Percentiles rank a stretch among this genome's conserved stretches.
phyloP scores from a whole-genome alignment of 1,284 basidiomycete species.

The Leccinum angustisporum region DNA sequence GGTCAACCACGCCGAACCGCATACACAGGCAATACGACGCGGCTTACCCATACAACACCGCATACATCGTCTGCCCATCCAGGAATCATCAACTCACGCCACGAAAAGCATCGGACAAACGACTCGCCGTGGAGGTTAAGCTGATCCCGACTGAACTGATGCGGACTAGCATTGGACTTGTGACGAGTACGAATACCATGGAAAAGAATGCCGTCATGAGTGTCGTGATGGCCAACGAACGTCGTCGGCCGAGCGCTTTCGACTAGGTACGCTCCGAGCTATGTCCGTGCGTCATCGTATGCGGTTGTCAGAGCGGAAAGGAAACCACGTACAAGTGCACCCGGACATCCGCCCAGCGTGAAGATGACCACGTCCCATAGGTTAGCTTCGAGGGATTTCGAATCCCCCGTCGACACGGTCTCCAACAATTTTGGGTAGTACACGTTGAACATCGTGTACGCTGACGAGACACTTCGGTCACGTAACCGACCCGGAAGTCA shows the following conservation, averaged over 20 bases:
- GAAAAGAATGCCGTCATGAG: slow-evolving; percentile 82
- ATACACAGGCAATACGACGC: not conserved
- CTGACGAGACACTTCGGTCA: slow-evolving; percentile 37
- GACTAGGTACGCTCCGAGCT: slow-evolving; percentile 91
- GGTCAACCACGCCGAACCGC: not conserved
- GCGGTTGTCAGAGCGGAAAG: slow-evolving; percentile 5
- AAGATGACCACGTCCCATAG: slow-evolving; percentile 84
- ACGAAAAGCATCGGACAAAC: not conserved
- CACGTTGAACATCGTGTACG: slow-evolving; percentile 96
- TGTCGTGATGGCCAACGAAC: slow-evolving; percentile 81
- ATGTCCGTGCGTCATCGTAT: not conserved
- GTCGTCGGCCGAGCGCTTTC: slow-evolving; percentile 76
- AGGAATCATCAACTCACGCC: not conserved
- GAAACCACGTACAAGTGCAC: slow-evolving; percentile 64
- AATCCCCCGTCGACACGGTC: slow-evolving; percentile 38
- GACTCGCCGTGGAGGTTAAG: slow-evolving; percentile 72
- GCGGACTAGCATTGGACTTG: slow-evolving; percentile 65
- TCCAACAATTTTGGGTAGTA: slow-evolving; percentile 91
- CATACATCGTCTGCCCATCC: slow-evolving; percentile 76
- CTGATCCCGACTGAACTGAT: slow-evolving; percentile 80
- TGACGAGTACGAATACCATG: slow-evolving; percentile 67
- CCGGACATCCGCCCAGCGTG: slow-evolving; percentile 84
- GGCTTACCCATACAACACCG: slow-evolving; percentile 75
- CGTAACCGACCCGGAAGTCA: slow-evolving; percentile 6
- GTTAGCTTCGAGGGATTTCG: slow-evolving; percentile 60